A percentile compares a stretch with the other conserved stretches of the same genome.
Conservation (phyloP, 148 eudicot species). For the Polygonum maritimum region DNA sequence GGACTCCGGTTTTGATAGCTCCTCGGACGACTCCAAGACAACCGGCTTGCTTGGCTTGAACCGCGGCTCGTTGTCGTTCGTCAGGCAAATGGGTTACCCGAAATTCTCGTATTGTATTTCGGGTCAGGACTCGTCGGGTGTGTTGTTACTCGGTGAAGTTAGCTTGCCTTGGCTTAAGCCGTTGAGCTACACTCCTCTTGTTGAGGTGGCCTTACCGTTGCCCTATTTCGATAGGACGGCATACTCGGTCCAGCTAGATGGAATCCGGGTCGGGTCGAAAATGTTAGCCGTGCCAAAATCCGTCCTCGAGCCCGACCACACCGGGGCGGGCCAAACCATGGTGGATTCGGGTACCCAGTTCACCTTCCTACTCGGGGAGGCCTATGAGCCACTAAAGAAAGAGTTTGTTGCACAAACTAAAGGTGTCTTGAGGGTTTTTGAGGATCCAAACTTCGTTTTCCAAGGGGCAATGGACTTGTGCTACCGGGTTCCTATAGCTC, state of each 20-base stretch:
- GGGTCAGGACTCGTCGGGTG: constrained; percentile 61
- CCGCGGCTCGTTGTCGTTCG: constrained; percentile 73
- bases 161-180: constrained; percentile 46
- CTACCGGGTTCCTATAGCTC: constrained; percentile 32
- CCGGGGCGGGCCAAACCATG: constrained; percentile 98
- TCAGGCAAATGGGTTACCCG: constrained; percentile 64
- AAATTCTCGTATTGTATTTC: constrained; percentile 89
- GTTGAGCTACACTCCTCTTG: constrained; percentile 65
- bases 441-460: constrained; percentile 51
- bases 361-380: constrained; percentile 69
- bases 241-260: constrained; percentile 69
- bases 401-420: constrained; percentile 52
- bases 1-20: constrained; percentile 46
- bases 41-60: constrained; percentile 88
- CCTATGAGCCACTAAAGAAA: constrained; percentile 41
- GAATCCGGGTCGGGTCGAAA: constrained; percentile 50
- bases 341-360: constrained; percentile 97
- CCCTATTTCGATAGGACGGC: constrained; percentile 74
- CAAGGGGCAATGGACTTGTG: constrained; percentile 87
- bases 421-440: constrained; percentile 27
- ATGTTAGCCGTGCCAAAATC: constrained; percentile 50
- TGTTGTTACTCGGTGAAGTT: constrained; percentile 55
- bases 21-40: constrained; percentile 45
- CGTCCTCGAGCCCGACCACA: constrained; percentile 61
- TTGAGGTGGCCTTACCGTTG: constrained; percentile 49